Evolutionary conservation across 768 basidiomycete genomes (phyloP).

Genomic region (Suillus alpinus): DNA sequence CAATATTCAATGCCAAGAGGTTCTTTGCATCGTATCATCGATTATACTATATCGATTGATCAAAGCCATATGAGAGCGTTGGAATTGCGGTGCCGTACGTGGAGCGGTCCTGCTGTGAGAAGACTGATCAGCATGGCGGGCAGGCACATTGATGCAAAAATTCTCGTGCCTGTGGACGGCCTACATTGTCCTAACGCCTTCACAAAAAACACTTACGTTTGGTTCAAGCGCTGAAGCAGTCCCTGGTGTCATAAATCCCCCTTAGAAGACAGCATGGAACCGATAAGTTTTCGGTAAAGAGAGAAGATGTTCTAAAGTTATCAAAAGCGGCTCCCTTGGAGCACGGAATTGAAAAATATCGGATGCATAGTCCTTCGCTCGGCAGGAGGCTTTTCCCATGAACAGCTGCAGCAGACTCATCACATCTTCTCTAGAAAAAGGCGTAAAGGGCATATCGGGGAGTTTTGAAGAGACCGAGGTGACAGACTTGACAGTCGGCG

Average conservation of each 20-base stretch:
- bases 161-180: neutral
- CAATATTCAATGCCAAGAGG: neutral
- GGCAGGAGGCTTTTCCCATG: slow-evolving; percentile 1
- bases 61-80: neutral
- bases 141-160: neutral
- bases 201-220: neutral
- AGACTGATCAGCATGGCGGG: neutral
- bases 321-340: neutral
- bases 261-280: neutral
- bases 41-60: too few relatives aligned
- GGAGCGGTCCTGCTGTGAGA: neutral
- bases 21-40: neutral
- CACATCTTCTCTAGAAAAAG: neutral
- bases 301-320: neutral
- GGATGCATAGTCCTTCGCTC: neutral
- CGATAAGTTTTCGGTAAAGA: neutral
- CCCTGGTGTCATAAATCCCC: neutral
- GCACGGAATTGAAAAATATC: neutral
- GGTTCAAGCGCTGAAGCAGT: neutral
- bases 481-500: slow-evolving; percentile 1
- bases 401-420: too few relatives aligned
- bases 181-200: neutral
- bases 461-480: neutral
- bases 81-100: neutral
- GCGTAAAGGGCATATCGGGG: neutral